These are phyloP conservation scores for Pseudopediastrum boryanum DNA, from an alignment of 139 green algal genomes.

Conservation along the genomic window DNA sequence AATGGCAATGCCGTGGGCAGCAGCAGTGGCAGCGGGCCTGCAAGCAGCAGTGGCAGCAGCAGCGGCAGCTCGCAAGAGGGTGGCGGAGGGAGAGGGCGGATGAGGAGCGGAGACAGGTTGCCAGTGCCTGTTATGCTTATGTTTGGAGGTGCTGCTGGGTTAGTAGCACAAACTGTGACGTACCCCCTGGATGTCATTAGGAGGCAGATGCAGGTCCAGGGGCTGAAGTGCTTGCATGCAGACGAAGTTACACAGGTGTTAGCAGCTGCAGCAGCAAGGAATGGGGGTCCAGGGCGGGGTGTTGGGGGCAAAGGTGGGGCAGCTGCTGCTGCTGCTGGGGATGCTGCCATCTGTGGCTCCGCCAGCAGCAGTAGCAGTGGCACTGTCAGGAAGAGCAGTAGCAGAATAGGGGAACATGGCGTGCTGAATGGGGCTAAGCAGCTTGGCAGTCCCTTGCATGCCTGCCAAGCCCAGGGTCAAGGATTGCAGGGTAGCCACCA, in stretches of 20 bases:
- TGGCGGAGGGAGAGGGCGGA: background rate
- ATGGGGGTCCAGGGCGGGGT: background rate
- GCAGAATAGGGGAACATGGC: background rate
- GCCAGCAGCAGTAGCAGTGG: too few species aligned
- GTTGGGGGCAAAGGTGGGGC: background rate
- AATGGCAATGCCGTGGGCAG: background rate
- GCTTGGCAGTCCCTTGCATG: too few species aligned
- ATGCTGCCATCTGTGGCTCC: background rate
- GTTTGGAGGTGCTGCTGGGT: slow-evolving; percentile 81
- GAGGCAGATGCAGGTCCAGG: slow-evolving; percentile 86
- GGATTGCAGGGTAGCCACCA: too few species aligned
- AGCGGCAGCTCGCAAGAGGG: background rate
- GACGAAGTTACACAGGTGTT: background rate
- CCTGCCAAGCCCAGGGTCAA: too few species aligned
- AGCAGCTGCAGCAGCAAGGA: slow-evolving; percentile 16
- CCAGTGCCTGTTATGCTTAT: slow-evolving; percentile 76
- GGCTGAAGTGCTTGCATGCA: background rate
- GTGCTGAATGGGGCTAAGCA: too few species aligned
- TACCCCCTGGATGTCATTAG: slow-evolving; percentile 90
- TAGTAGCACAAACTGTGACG: slow-evolving; percentile 87
- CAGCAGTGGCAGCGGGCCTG: slow-evolving; percentile 3
- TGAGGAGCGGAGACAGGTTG: slow-evolving; percentile 44
- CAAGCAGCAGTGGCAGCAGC: slow-evolving; percentile 19
- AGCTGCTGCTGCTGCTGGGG: slow-evolving; percentile 8
- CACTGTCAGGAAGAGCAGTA: background rate